These are phyloP conservation scores for Metschnikowia shivogae DNA, from an alignment of 805 yeast genomes.

Conservation along the genomic window DNA sequence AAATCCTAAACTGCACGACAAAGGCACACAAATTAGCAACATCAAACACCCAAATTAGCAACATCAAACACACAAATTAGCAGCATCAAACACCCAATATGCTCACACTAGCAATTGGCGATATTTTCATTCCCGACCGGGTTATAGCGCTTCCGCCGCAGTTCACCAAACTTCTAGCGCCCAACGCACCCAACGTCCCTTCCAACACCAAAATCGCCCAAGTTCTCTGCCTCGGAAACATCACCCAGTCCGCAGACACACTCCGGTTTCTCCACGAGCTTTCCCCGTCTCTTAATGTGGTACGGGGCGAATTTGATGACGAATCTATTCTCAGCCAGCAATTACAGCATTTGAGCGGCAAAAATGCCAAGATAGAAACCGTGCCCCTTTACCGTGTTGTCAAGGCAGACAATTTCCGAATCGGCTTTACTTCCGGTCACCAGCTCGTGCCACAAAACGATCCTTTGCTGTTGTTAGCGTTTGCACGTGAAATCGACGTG, in stretches of 20 bases:
- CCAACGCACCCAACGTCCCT: conserved; percentile 45
- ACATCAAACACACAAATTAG: not conserved
- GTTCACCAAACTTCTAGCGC: conserved; percentile 73
- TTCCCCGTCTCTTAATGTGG: conserved; percentile 69
- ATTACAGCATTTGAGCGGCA: conserved; percentile 18
- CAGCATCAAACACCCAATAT: conserved; percentile 14
- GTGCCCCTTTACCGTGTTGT: conserved; percentile 65
- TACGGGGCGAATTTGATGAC: conserved; percentile 79
- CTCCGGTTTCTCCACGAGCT: conserved; percentile 59
- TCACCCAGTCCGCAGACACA: conserved; percentile 63
- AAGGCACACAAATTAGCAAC: not conserved
- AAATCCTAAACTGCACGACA: too few relatives aligned
- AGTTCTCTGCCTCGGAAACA: conserved; percentile 82
- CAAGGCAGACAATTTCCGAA: conserved; percentile 62
- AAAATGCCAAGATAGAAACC: conserved; percentile 6
- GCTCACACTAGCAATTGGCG: conserved; percentile 74
- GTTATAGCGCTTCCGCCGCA: conserved; percentile 58
- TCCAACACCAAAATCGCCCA: conserved; percentile 67
- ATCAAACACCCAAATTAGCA: not conserved
- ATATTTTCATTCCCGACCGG: conserved; percentile 84
- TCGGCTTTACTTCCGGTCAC: conserved; percentile 85
- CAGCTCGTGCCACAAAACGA: conserved; percentile 82
- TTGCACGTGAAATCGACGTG: conserved; percentile 88
- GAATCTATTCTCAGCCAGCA: conserved; percentile 35
- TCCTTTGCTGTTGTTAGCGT: conserved; percentile 73